Percentiles rank a stretch among this genome's conserved stretches.
Evolutionary conservation across 1,284 basidiomycete genomes (phyloP).

Genomic region (Ceratobasidium sp.): DNA sequence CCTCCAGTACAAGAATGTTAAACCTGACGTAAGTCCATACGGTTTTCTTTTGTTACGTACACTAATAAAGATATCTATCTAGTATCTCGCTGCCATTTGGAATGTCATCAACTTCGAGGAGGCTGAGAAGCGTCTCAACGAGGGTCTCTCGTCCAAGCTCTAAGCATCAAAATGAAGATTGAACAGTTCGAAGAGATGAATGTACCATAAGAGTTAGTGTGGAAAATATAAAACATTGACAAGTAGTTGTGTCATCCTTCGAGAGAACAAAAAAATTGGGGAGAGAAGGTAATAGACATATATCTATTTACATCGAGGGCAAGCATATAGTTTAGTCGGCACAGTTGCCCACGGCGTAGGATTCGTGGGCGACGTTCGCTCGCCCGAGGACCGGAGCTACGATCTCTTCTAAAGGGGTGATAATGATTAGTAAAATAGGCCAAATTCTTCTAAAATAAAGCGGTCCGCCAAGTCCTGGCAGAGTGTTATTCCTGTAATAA

Average conservation of each 20-base stretch:
- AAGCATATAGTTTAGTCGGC: too few species aligned
- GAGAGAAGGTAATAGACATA: too few species aligned
- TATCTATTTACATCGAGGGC: too few species aligned
- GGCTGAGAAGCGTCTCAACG: conserved; percentile 74
- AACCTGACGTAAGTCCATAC: conserved; percentile 69
- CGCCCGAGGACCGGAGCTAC: background rate
- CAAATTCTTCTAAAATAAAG: background rate
- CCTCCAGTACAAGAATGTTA: conserved; percentile 85
- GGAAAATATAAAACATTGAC: background rate
- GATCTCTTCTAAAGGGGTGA: background rate
- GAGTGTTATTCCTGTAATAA: too few species aligned
- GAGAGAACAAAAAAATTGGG: background rate
- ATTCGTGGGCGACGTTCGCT: background rate
- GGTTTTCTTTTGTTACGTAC: background rate
- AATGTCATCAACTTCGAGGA: conserved; percentile 85
- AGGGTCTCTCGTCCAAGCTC: conserved; percentile 55
- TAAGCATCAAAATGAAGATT: background rate
- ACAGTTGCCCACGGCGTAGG: background rate
- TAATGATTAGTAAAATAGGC: background rate
- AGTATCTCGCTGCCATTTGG: conserved; percentile 87
- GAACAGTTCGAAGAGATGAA: conserved; percentile 16
- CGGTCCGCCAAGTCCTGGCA: background rate
- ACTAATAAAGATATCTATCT: background rate
- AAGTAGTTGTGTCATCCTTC: background rate
- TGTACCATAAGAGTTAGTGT: background rate